Evolutionary conservation across 2,329 filamentous ascomycete species (phyloP).

Genomic region (Dothistroma pini): DNA sequence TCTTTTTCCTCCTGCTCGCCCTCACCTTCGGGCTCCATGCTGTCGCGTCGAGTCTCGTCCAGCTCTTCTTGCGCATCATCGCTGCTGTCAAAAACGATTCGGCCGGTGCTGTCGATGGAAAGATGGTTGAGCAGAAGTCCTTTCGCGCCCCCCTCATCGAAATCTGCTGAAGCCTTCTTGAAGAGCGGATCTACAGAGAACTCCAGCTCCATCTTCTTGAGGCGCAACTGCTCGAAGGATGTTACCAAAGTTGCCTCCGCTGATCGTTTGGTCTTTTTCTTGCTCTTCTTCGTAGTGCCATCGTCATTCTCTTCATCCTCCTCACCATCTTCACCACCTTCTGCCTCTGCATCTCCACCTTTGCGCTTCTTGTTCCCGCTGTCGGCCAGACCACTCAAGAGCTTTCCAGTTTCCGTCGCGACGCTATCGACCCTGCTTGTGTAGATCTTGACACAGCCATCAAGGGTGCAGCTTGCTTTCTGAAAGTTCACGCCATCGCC

Average conservation of each 20-base stretch:
- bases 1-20: conserved; percentile 44
- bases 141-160: conserved; percentile 96
- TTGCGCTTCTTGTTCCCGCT: conserved; percentile 59
- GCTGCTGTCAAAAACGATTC: conserved; percentile 98
- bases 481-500: conserved; percentile 98
- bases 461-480: conserved; percentile 93
- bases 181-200: conserved; percentile 97
- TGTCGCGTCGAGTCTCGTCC: conserved; percentile 33
- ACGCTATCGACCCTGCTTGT: conserved; percentile 98
- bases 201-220: conserved; percentile 97
- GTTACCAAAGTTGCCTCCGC: conserved; percentile 91
- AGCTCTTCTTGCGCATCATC: conserved; percentile 67
- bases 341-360: conserved; percentile 59
- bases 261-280: conserved; percentile 72
- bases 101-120: conserved; percentile 86
- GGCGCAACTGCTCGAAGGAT: conserved; percentile 79
- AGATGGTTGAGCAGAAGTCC: conserved; percentile 91
- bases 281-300: conserved; percentile 55
- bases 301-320: conserved; percentile 56
- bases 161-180: conserved; percentile 97
- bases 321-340: conserved; percentile 56
- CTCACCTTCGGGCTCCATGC: conserved; percentile 43
- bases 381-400: conserved; percentile 89
- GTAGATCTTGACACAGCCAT: conserved; percentile 99
- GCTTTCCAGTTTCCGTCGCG: conserved; percentile 91